phyloP scores from a whole-genome alignment of 148 eudicot species.

The Arbutus unedo region DNA sequence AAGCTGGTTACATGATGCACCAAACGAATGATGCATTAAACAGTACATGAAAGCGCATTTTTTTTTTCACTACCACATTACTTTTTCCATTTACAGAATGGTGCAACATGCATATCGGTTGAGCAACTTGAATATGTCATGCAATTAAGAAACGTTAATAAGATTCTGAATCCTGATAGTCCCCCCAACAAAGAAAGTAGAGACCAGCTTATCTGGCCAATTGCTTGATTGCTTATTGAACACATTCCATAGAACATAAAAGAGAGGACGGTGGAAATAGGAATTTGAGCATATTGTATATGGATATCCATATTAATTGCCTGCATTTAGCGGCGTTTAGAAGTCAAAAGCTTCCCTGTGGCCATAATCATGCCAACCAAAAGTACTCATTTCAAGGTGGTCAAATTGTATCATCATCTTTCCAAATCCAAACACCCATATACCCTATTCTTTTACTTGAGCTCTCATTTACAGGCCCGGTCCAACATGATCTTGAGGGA shows the following conservation, averaged over 20 bases:
- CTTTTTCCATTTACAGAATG: not conserved
- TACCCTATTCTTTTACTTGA: not conserved
- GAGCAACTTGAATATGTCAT: not conserved
- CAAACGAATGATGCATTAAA: not conserved
- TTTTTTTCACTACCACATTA: not conserved
- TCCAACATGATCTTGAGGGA: not conserved
- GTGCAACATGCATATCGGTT: not conserved
- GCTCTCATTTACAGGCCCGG: not conserved
- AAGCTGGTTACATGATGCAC: not conserved
- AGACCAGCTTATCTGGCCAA: not conserved
- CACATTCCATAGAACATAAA: not conserved
- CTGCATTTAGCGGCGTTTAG: not conserved
- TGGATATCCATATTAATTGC: not conserved
- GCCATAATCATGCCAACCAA: not conserved
- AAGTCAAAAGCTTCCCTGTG: not conserved
- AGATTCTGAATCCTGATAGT: not conserved
- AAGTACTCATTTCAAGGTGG: not conserved
- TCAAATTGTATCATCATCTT: not conserved
- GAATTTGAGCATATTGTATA: not conserved
- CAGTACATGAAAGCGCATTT: not conserved
- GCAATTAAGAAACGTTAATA: not conserved
- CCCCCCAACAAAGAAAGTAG: not conserved
- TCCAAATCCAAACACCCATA: slow-evolving; percentile 5
- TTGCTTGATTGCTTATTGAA: not conserved
- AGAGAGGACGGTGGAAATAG: not conserved